Conservation (phyloP, 2,329 filamentous ascomycete genomes). For the Immersiporthe knoxdaviesiana region DNA sequence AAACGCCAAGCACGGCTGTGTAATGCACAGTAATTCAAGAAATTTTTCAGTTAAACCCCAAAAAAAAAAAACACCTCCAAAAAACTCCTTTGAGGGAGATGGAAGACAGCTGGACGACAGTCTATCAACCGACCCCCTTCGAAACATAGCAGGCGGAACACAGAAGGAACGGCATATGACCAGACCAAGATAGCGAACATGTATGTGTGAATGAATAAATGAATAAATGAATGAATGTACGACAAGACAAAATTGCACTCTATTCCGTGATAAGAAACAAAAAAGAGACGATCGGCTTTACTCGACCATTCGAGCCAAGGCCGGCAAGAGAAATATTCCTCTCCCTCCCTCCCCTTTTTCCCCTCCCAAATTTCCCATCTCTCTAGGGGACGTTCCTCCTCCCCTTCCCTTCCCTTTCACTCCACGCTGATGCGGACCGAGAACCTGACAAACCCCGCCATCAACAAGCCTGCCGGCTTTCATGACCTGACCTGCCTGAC, state of each 20-base stretch:
- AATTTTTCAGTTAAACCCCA: too few species aligned
- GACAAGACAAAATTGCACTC: not conserved
- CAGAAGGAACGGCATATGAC: not conserved
- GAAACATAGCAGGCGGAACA: not conserved
- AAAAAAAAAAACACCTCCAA: too few species aligned
- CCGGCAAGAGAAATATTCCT: not conserved
- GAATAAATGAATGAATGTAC: not conserved
- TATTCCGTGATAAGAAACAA: not conserved
- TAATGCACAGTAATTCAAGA: too few species aligned
- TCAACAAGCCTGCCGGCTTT: constrained; percentile 6
- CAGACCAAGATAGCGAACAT: not conserved
- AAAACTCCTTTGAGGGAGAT: too few species aligned
- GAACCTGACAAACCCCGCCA: constrained; percentile 4
- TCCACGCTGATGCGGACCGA: constrained; percentile 15
- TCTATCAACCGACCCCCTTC: not conserved
- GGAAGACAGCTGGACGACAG: too few species aligned
- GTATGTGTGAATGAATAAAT: not conserved
- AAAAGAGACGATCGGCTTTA: not conserved
- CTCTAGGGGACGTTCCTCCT: too few species aligned
- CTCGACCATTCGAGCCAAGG: not conserved
- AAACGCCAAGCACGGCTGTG: too few species aligned
- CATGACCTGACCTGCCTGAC: not conserved
- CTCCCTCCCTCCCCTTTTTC: too few species aligned
- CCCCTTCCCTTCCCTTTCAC: not conserved
- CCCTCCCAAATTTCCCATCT: not conserved